Conservation (phyloP, 257 asterid species). For the Datura wrightii region DNA sequence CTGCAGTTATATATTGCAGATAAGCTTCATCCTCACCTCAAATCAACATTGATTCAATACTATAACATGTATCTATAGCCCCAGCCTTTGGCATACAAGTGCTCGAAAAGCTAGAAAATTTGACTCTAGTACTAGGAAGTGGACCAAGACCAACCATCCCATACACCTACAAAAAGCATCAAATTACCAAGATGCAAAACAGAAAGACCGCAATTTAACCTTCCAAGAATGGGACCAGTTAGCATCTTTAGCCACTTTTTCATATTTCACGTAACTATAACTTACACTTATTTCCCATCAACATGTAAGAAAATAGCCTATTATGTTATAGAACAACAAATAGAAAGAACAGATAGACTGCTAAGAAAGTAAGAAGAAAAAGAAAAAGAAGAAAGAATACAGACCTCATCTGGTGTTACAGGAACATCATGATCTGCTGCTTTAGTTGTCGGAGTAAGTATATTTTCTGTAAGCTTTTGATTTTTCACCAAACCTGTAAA, state of each 20-base stretch:
- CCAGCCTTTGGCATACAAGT: not conserved
- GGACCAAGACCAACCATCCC: not conserved
- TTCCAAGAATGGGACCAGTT: not conserved
- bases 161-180: not conserved
- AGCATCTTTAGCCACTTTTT: not conserved
- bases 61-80: not conserved
- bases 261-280: not conserved
- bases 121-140: not conserved
- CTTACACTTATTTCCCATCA: not conserved
- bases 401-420: constrained; percentile 85
- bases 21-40: not conserved
- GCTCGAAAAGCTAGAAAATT: not conserved
- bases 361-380: constrained; percentile 21
- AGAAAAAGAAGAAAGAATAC: not conserved
- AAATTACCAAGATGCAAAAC: not conserved
- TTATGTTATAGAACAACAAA: not conserved
- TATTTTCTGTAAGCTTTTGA: constrained; percentile 70
- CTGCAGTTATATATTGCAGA: constrained; percentile 47
- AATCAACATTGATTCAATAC: not conserved
- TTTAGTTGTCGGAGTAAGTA: constrained; percentile 95
- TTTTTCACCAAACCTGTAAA: constrained; percentile 80
- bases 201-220: not conserved
- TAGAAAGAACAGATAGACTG: not conserved
- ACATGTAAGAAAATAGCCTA: not conserved
- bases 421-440: constrained; percentile 97